Percentiles rank a stretch among this genome's conserved stretches.
Evolutionary conservation across 257 asterid species (phyloP).

Genomic region (Primulina huaijiensis): DNA sequence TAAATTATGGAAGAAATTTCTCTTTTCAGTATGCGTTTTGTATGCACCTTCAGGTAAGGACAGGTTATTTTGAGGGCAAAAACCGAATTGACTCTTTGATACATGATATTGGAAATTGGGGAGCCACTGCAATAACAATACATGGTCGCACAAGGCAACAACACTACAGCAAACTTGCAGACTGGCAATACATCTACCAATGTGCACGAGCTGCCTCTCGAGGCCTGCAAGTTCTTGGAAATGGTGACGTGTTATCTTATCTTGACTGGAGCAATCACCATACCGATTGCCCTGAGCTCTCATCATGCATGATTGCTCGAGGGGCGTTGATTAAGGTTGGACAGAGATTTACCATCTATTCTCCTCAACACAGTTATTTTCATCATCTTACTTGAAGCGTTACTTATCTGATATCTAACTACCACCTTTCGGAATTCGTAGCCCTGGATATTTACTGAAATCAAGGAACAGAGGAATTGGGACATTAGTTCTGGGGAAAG

Average conservation of each 20-base stretch:
- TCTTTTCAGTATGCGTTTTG: conserved; percentile 3
- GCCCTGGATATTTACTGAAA: conserved; percentile 98
- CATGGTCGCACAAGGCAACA: conserved; percentile 99
- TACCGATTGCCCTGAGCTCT: conserved; percentile 75
- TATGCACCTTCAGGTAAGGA: conserved; percentile 67
- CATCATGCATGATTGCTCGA: conserved; percentile 90
- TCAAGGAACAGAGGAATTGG: conserved; percentile 98
- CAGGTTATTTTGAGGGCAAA: conserved; percentile 91
- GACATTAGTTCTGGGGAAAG: conserved; percentile 88
- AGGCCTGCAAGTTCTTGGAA: conserved; percentile 78
- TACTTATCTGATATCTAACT: conserved; percentile 6
- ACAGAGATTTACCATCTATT: conserved; percentile 22
- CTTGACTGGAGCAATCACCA: conserved; percentile 81
- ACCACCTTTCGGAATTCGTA: conserved; percentile 32
- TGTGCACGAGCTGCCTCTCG: conserved; percentile 68
- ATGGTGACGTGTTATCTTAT: conserved; percentile 88
- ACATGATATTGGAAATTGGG: conserved; percentile 81
- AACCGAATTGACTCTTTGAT: conserved; percentile 84
- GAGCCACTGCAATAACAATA: conserved; percentile 78
- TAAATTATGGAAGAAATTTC: conserved; percentile 4
- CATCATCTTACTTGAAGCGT: not conserved
- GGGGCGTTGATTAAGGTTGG: conserved; percentile 88
- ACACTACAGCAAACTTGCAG: conserved; percentile 88
- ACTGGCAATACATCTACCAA: conserved; percentile 77
- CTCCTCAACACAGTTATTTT: conserved; percentile 1